Evolutionary conservation across 441 rosid species (phyloP).

Genomic region (Capsella rubella): DNA sequence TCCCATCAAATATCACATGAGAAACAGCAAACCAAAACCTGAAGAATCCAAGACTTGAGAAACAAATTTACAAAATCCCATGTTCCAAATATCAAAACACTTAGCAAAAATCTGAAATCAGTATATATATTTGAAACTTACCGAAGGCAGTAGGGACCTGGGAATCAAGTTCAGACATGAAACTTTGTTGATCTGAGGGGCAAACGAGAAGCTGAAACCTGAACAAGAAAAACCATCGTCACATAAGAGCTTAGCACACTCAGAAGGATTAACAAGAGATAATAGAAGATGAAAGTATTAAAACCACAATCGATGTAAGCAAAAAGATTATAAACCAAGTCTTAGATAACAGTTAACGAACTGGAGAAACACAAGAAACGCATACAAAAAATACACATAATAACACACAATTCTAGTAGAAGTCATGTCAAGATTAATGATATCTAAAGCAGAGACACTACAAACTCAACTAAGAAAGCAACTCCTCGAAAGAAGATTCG

Average conservation of each 20-base stretch:
- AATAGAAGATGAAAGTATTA: neutral
- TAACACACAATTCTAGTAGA: constrained; percentile 10
- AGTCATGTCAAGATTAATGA: neutral
- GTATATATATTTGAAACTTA: constrained; percentile 38
- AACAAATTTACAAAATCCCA: neutral
- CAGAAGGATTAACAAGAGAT: neutral
- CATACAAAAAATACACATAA: neutral
- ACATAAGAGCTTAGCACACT: constrained; percentile 15
- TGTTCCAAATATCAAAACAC: constrained; percentile 4
- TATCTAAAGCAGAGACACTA: neutral
- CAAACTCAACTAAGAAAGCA: constrained; percentile 12
- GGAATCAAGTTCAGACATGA: constrained; percentile 93
- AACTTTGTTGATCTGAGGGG: constrained; percentile 60
- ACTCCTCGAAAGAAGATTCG: neutral
- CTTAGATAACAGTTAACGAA: neutral
- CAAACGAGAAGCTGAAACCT: constrained; percentile 63
- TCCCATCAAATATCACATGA: neutral
- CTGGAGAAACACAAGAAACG: neutral
- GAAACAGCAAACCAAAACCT: neutral
- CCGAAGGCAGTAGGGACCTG: constrained; percentile 89
- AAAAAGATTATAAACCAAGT: neutral
- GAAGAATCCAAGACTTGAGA: constrained; percentile 2
- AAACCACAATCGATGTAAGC: neutral
- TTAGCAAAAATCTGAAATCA: neutral
- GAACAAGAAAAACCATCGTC: neutral